A percentile compares a stretch with the other conserved stretches of the same genome.
These are phyloP conservation scores for Sugiyamaella boreocaroliniensis DNA, from an alignment of 805 yeast species.

Conservation along the genomic window DNA sequence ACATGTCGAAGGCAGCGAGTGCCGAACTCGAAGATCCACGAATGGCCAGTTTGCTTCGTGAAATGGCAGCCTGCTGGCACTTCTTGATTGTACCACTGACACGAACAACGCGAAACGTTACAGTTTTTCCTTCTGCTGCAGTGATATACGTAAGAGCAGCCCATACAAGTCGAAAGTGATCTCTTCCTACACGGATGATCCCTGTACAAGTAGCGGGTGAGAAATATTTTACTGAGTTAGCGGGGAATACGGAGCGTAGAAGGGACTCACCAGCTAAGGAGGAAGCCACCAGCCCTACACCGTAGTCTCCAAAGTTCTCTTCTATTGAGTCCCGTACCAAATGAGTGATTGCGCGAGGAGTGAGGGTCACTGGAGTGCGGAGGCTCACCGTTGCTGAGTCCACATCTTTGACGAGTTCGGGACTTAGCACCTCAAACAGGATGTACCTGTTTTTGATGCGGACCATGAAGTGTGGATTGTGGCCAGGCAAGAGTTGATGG, in stretches of 20 bases:
- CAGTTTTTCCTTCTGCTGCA: slow-evolving; percentile 41
- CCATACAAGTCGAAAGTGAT: slow-evolving; percentile 52
- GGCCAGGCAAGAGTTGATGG: neutral
- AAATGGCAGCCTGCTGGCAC: slow-evolving; percentile 64
- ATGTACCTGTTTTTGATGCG: slow-evolving; percentile 80
- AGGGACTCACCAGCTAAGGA: slow-evolving; percentile 37
- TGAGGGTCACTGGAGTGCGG: slow-evolving; percentile 33
- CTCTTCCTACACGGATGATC: slow-evolving; percentile 68
- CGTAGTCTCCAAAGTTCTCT: slow-evolving; percentile 71
- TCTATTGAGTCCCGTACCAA: slow-evolving; percentile 52
- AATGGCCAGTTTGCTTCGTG: slow-evolving; percentile 26
- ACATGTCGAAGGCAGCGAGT: neutral
- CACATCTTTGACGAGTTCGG: slow-evolving; percentile 27
- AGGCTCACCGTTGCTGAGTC: slow-evolving; percentile 4
- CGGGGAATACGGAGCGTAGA: neutral
- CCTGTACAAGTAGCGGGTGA: slow-evolving; percentile 79
- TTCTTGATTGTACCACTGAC: slow-evolving; percentile 85
- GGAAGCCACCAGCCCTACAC: slow-evolving; percentile 56
- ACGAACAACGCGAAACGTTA: slow-evolving; percentile 55
- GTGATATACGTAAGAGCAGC: slow-evolving; percentile 51
- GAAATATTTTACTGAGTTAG: slow-evolving; percentile 57
- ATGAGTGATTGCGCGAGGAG: slow-evolving; percentile 43
- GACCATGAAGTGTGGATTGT: slow-evolving; percentile 57
- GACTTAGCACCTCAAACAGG: slow-evolving; percentile 70
- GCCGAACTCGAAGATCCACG: neutral